Percentiles rank a stretch among this genome's conserved stretches.
These are phyloP conservation scores for Brassica cretica DNA, from an alignment of 345 rosid genomes.

Conservation along the genomic window DNA sequence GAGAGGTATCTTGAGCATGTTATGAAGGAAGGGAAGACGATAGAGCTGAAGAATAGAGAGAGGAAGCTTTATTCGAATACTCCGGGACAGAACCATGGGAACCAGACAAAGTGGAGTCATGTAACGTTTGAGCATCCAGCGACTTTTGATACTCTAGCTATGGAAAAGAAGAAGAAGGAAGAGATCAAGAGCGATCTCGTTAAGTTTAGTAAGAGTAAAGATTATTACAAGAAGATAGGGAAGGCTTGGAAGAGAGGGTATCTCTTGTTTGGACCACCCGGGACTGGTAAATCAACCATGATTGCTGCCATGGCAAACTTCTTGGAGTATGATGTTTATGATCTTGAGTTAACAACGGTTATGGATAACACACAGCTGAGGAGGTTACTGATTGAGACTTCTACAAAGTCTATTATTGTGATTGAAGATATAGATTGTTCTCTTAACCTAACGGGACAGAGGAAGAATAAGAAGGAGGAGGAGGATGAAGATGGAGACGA, in stretches of 20 bases:
- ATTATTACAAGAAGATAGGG: conserved; percentile 59
- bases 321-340: conserved; percentile 71
- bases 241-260: conserved; percentile 76
- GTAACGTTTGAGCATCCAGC: conserved; percentile 59
- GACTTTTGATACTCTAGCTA: conserved; percentile 57
- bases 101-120: conserved; percentile 38
- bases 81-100: conserved; percentile 30
- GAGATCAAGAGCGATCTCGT: conserved; percentile 53
- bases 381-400: conserved; percentile 43
- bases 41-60: conserved; percentile 44
- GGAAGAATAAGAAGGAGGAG: conserved; percentile 27
- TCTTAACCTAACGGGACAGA: conserved; percentile 33
- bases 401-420: conserved; percentile 52
- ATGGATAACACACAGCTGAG: conserved; percentile 57
- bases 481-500: conserved; percentile 23
- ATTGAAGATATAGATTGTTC: conserved; percentile 59
- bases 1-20: conserved; percentile 43
- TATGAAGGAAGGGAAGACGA: conserved; percentile 48
- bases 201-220: conserved; percentile 51
- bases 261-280: conserved; percentile 40
- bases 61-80: conserved; percentile 48
- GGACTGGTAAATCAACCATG: conserved; percentile 81
- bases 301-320: conserved; percentile 71
- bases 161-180: conserved; percentile 57
- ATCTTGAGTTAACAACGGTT: conserved; percentile 64